These are phyloP conservation scores for Exophiala phaeomuriformis DNA, from an alignment of 2,329 filamentous ascomycete genomes.

Conservation along the genomic window DNA sequence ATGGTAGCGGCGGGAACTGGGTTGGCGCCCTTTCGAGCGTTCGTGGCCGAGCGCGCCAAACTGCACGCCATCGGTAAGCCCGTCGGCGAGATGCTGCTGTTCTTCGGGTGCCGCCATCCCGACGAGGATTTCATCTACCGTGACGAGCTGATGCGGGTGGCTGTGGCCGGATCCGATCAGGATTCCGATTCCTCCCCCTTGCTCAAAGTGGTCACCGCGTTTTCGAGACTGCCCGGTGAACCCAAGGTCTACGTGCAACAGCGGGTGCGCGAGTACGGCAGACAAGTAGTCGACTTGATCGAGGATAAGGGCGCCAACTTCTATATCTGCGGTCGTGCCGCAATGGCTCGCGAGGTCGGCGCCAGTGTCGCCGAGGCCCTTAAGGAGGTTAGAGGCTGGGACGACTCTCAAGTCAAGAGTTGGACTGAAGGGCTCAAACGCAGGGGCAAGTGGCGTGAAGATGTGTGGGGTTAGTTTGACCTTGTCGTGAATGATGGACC, in stretches of 20 bases:
- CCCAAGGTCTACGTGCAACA: slow-evolving; percentile 36
- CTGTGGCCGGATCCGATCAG: not conserved
- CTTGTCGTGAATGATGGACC: no score
- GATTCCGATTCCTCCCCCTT: not conserved
- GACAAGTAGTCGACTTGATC: slow-evolving; percentile 32
- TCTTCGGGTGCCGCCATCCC: not conserved
- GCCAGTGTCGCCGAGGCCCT: slow-evolving; percentile 35
- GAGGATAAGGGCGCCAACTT: slow-evolving; percentile 34
- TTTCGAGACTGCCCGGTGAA: slow-evolving; percentile 26
- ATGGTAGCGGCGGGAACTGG: not conserved
- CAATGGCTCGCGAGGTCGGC: slow-evolving; percentile 37
- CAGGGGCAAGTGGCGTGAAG: slow-evolving; percentile 47
- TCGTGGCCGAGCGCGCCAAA: not conserved
- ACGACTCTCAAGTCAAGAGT: slow-evolving; percentile 36
- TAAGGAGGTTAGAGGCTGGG: slow-evolving; percentile 34
- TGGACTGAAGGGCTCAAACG: slow-evolving; percentile 46
- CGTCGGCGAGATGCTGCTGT: not conserved
- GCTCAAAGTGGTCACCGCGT: slow-evolving; percentile 24
- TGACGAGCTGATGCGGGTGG: not conserved
- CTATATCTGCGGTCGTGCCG: slow-evolving; percentile 36
- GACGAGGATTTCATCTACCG: not conserved
- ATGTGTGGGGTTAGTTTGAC: slow-evolving; percentile 41
- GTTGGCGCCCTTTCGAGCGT: not conserved
- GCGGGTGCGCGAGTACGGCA: slow-evolving; percentile 27
- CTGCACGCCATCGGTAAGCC: not conserved